Evolutionary conservation across 1,284 basidiomycete genomes (phyloP), one percentile per base, ranked within the genome.

Genomic region (Cryptococcus sp.): DNA sequence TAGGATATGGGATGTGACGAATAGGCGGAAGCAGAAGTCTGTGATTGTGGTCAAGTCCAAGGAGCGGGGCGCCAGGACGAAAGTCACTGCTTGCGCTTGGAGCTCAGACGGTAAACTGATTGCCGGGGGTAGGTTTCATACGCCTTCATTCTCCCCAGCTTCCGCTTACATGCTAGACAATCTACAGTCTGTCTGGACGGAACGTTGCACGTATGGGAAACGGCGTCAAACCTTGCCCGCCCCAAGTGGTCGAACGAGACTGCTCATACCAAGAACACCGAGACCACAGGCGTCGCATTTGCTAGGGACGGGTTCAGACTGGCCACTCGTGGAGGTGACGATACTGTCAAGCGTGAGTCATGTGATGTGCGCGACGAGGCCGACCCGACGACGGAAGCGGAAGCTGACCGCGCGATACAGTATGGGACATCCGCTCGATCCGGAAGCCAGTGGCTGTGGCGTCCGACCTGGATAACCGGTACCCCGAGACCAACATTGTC

Each of bases 11-110:
- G 88, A 98, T 65, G 83, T 87, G 9, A 87, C 89, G 67, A 85
- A 91, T 67, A 87, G 85, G 67, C 83, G 87, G 46, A 94, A 94
- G 75, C 93, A 97, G 72, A 92, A 92, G 78, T 84, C 85, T 0
- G 91, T 97, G 37, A 93, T 98, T 64, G 92, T 97, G 11, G 88
- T 97, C 64, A 95, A 94, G 77, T 94, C 91, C 18, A 97, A 95
- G 74, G 91, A 95, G 65, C 82, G 94, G 49, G 96, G 96, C n/a
- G 87, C 90, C 16, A 83, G 93, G 62, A 98, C 95, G 12, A 93
- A 92, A 71, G 87, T 98, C 15, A 90, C 88, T 5, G 77, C 87
- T 4, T 94, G 91, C 70, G 84, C 84, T 20, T 96, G 92, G 78
- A 91, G 88, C 49, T 82, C 82, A 15, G 92, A 97, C 76, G 93